Base-by-base conservation (phyloP, 306 rosid genomes). In the Prunus mongolica region DNA sequence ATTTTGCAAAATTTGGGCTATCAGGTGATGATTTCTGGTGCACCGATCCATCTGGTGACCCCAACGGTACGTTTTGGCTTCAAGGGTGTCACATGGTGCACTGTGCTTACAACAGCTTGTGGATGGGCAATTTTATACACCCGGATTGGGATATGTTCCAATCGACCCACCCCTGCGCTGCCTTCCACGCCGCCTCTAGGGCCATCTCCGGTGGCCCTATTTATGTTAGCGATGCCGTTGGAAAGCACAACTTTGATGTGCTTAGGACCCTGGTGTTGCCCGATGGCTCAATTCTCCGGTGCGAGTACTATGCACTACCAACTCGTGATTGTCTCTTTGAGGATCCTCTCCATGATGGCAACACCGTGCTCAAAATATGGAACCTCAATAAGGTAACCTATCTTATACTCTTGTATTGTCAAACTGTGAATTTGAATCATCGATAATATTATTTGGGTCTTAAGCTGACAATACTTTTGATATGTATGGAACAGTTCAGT, bases 61-160 rank as follows among this genome's bases (percentile, higher is more conserved):
- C 96, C 12, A 92, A 92, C 41, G 97, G 98, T 19, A 92, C 97
- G 44, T 92, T 84, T 83, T 95, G 97, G 98, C 86, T 95, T 1
- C 98, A 95, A 85, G 98, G 98, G 3, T 95, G 98, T 28, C 98
- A 95, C 86, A 95, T 95, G 98, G 98, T 95, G 73, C 99, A 92
- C 11, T 95, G 97, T 46, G 97, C 99, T 2, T 95, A 90, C 79
- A 92, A 92, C 60, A 92, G 97, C 67, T 75, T 95, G 82, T 95
- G 99, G 98, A 95, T 95, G 97, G 97, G 97, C 0, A 95, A 95
- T 32, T 92, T 95, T 73, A 92, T 95, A 14, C 97, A 90, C 75
- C 97, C 99, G 2, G 99, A 95, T 18, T 95, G 99, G 99, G 99
- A 95, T 72, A 95, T 95, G 97, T 95, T 95, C 72, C 99, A 95